Evolutionary conservation across 1,284 basidiomycete genomes (phyloP).

Genomic region (Agaricales sp.): DNA sequence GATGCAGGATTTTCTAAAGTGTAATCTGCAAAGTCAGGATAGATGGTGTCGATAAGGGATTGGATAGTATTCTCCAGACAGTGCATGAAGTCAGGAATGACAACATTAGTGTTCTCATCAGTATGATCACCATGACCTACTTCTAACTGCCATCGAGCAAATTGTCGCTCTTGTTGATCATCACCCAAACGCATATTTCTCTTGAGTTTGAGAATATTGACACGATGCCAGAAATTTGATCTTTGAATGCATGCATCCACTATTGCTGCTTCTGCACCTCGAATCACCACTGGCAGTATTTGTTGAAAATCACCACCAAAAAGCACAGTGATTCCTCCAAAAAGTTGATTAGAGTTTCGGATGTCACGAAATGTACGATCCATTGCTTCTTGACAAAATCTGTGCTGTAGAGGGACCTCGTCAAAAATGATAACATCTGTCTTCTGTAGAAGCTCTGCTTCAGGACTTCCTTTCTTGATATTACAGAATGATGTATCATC

Average conservation of each 20-base stretch:
- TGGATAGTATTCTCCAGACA: slow-evolving; percentile 9
- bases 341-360: slow-evolving; percentile 14
- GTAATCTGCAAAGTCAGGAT: slow-evolving; percentile 15
- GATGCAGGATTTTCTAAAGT: slow-evolving; percentile 15
- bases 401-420: slow-evolving; percentile 26
- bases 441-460: slow-evolving; percentile 18
- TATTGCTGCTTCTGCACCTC: slow-evolving; percentile 24
- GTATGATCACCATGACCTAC: slow-evolving; percentile 25
- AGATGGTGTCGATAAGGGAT: slow-evolving; percentile 21
- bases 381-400: slow-evolving; percentile 21
- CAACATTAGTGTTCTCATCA: slow-evolving; percentile 13
- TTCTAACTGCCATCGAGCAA: slow-evolving; percentile 30
- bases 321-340: slow-evolving; percentile 28
- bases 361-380: slow-evolving; percentile 22
- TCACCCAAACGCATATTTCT: slow-evolving; percentile 27
- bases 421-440: slow-evolving; percentile 28
- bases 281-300: slow-evolving; percentile 19
- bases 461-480: slow-evolving; percentile 18
- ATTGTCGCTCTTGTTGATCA: slow-evolving; percentile 16
- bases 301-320: slow-evolving; percentile 31
- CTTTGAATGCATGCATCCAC: slow-evolving; percentile 21
- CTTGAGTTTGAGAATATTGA: slow-evolving; percentile 19
- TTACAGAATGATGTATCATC: slow-evolving; percentile 19
- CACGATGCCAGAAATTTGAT: slow-evolving; percentile 24
- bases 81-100: slow-evolving; percentile 19